phyloP scores from a whole-genome alignment of 371 early-diverging fungal species.

The Phascolomyces articulosus region DNA sequence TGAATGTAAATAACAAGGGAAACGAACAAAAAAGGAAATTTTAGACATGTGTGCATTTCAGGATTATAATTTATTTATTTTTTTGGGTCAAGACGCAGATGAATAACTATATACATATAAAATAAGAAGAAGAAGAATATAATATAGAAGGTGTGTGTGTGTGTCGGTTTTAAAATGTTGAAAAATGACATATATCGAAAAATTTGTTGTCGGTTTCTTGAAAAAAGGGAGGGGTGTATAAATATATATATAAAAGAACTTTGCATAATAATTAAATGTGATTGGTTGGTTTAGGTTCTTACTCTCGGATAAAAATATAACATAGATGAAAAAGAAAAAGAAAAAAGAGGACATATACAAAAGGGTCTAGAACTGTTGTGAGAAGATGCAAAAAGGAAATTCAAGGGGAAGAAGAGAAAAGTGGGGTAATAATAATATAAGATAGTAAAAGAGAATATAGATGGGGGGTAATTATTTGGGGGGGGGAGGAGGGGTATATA shows the following conservation, averaged over 20 bases:
- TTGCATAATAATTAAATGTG: background rate
- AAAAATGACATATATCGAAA: background rate
- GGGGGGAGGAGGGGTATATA: background rate
- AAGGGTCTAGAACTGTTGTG: background rate
- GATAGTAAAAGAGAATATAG: background rate
- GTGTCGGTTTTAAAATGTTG: too few relatives aligned
- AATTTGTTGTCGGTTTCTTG: too few relatives aligned
- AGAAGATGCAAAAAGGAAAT: constrained; percentile 3
- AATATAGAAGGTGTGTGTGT: too few relatives aligned
- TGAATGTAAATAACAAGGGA: background rate
- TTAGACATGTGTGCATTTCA: constrained; percentile 3
- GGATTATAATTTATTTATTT: background rate
- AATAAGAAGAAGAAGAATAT: background rate
- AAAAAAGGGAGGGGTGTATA: background rate
- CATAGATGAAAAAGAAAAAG: background rate
- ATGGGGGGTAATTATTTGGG: background rate
- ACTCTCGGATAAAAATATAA: background rate
- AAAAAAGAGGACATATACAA: constrained; percentile 2
- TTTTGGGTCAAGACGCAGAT: background rate
- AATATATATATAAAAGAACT: background rate
- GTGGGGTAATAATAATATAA: background rate
- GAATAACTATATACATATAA: background rate
- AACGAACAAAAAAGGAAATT: background rate
- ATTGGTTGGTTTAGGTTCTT: background rate
- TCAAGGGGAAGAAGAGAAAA: background rate